phyloP scores from a whole-genome alignment of 2,329 filamentous ascomycete species.

The Neocucurbitaria cava region DNA sequence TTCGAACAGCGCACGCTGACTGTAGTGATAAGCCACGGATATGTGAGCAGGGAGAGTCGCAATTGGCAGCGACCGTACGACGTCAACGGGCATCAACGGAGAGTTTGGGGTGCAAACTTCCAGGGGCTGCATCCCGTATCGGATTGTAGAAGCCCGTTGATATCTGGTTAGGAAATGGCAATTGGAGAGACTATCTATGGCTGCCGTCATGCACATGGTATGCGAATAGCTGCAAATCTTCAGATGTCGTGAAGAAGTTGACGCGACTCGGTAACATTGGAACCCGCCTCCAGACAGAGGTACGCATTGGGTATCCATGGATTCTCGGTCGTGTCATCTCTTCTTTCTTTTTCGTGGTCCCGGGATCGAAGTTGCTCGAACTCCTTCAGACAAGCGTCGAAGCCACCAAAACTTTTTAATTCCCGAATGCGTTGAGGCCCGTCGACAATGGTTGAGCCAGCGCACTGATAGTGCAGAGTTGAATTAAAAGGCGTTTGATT shows the following conservation, averaged over 20 bases:
- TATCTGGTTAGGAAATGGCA: no score
- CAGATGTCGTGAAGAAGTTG: no score
- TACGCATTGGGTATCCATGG: background rate
- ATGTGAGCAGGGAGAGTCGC: background rate
- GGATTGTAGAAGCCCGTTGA: background rate
- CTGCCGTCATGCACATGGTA: no score
- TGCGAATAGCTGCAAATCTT: no score
- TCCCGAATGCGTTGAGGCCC: background rate
- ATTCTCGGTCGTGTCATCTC: background rate
- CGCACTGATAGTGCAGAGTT: background rate
- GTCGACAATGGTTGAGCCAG: background rate
- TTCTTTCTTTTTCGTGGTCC: background rate
- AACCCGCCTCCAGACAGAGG: background rate
- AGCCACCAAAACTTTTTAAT: no score
- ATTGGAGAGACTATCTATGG: no score
- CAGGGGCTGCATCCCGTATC: background rate
- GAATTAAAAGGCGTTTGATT: constrained; percentile 7
- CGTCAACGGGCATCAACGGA: background rate
- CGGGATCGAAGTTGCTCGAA: background rate
- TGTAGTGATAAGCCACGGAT: constrained; percentile 3
- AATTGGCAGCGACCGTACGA: background rate
- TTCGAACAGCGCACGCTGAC: constrained; percentile 4
- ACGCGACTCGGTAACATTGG: background rate
- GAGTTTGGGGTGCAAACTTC: background rate
- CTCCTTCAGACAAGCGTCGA: background rate